Base-by-base conservation (phyloP, 2,329 filamentous ascomycete species). In the Monilinia aucupariae region DNA sequence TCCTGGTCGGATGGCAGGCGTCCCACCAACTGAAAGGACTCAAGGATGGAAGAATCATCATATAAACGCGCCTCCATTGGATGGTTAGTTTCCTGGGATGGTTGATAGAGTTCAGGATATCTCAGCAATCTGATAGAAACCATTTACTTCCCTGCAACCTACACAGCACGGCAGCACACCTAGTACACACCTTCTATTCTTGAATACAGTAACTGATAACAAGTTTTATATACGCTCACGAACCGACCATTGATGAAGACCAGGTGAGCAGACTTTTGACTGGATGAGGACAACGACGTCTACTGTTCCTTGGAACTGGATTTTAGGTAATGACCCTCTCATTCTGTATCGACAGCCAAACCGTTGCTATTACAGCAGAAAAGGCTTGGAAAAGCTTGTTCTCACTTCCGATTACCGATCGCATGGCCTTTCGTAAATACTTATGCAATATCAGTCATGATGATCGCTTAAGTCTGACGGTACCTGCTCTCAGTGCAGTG, bases 321-420 rank as follows among this genome's bases (percentile, higher is more conserved):
- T n/a, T n/a, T n/a, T n/a, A n/a, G n/a, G n/a, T n/a, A n/a, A n/a
- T n/a, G n/a, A n/a, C n/a, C n/a, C n/a, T n/a, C n/a, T 17, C 6
- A 34, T 25, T 9, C 48, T 25, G 20, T 27, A 25, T 20, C 53
- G 27, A 30, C 41, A 25, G 30, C 39, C 41, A 47, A 45, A 34
- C 13, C 43, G 20, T 56, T 22, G 25, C 15, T 12, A 25, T 13
- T n/a, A 56, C 27, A 10, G 27, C 30, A 47, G 41, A 47, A 56
- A 32, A 34, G 4, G 27, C 54, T 56, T 56, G 41, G n/a, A 47
- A 55, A 56, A 56, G 41, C 54, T 56, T 56, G 41, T 56, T 34
- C 27, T 4, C 45, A 56, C 53, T 45, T 45, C 41, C 41, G 54
- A 37, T 27, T 17, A 56, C 41, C 41, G 20, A 25, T 34, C 27